phyloP scores from a whole-genome alignment of 805 yeast genomes.

The Barnettozyma pratensis region DNA sequence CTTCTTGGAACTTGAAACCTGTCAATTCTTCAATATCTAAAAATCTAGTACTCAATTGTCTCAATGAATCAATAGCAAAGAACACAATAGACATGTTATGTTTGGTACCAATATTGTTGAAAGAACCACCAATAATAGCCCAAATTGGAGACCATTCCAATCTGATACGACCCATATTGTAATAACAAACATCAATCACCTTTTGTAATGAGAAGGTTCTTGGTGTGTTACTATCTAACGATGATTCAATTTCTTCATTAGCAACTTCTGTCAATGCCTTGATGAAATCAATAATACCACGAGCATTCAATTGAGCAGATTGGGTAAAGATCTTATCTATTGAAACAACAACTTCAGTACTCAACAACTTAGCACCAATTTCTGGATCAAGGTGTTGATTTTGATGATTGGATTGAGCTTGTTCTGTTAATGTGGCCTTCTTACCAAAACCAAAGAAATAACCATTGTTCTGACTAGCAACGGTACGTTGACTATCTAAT shows the following conservation, averaged over 20 bases:
- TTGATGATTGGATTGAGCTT: constrained; percentile 64
- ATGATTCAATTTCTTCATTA: constrained; percentile 83
- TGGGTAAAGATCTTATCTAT: constrained; percentile 86
- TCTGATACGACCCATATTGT: constrained; percentile 94
- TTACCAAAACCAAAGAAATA: constrained; percentile 56
- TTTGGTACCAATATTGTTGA: constrained; percentile 80
- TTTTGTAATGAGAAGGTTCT: constrained; percentile 90
- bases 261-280: constrained; percentile 83
- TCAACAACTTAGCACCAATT: constrained; percentile 51
- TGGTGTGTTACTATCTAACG: constrained; percentile 77
- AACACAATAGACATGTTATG: constrained; percentile 70
- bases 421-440: constrained; percentile 54
- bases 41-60: constrained; percentile 90
- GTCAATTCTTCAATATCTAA: constrained; percentile 90
- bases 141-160: constrained; percentile 96
- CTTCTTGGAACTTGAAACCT: constrained; percentile 93
- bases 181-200: constrained; percentile 95
- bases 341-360: constrained; percentile 69
- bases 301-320: constrained; percentile 73
- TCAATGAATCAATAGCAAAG: constrained; percentile 89
- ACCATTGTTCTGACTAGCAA: constrained; percentile 26
- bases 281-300: constrained; percentile 82
- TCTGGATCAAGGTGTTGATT: constrained; percentile 61
- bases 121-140: constrained; percentile 88
- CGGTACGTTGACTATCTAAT: constrained; percentile 45